Evolutionary conservation across 1,139 yeast genomes (phyloP).

Genomic region (Hansenula lynferdii): DNA sequence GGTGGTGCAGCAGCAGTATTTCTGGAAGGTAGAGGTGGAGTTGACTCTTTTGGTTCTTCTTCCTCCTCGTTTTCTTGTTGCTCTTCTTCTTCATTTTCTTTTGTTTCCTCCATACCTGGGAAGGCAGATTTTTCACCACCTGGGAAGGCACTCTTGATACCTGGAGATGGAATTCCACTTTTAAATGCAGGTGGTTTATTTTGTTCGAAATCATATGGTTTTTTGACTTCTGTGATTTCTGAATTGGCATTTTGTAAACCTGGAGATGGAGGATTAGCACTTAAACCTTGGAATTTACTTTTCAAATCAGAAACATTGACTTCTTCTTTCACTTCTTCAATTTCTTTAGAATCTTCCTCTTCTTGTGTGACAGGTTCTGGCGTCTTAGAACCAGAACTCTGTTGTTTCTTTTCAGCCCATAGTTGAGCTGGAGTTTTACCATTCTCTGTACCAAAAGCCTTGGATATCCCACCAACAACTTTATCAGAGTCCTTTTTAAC

Average conservation of each 20-base stretch:
- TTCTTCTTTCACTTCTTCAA: conserved; percentile 17
- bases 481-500: conserved; percentile 34
- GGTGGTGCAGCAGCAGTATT: conserved; percentile 6
- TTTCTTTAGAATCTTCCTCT: conserved; percentile 17
- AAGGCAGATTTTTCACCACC: conserved; percentile 13
- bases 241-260: conserved; percentile 33
- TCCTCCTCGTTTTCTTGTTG: conserved; percentile 23
- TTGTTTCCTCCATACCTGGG: conserved; percentile 8
- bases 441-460: conserved; percentile 64
- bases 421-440: conserved; percentile 94
- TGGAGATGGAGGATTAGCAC: conserved; percentile 20
- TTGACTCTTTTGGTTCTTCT: conserved; percentile 20
- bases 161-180: conserved; percentile 12
- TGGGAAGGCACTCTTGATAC: conserved; percentile 10
- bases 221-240: conserved; percentile 26
- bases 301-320: conserved; percentile 28
- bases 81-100: conserved; percentile 23
- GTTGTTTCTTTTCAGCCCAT: conserved; percentile 82
- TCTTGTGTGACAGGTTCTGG: conserved; percentile 21
- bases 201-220: conserved; percentile 9
- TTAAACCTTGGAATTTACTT: conserved; percentile 28
- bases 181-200: conserved; percentile 23
- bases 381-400: conserved; percentile 35
- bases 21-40: conserved; percentile 22
- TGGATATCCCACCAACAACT: conserved; percentile 58